Conservation (phyloP, 805 yeast species). For the Debaryomyces tyrocola region DNA sequence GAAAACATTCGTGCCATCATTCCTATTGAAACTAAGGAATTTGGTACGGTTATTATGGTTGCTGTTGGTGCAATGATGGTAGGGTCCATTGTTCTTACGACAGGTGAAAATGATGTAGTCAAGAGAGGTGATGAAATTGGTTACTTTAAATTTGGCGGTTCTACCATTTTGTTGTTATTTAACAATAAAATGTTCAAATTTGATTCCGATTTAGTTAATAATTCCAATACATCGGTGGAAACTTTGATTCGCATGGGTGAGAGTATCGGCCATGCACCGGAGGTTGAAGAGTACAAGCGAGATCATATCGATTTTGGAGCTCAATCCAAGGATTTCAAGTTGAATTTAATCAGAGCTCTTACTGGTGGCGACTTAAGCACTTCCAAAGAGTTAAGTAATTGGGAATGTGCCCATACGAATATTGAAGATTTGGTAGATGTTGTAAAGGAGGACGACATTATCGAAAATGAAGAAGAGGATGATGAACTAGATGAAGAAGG, state of each 20-base stretch:
- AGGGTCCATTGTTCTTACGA: slow-evolving; percentile 79
- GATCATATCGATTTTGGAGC: slow-evolving; percentile 45
- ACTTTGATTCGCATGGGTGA: slow-evolving; percentile 88
- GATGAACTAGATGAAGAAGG: slow-evolving; percentile 17
- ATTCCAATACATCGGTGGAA: slow-evolving; percentile 70
- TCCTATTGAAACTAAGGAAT: slow-evolving; percentile 72
- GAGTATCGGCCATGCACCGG: slow-evolving; percentile 78
- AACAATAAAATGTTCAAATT: slow-evolving; percentile 51
- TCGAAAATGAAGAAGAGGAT: slow-evolving; percentile 7
- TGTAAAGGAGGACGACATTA: slow-evolving; percentile 9
- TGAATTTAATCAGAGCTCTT: slow-evolving; percentile 54
- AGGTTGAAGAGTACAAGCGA: slow-evolving; percentile 49
- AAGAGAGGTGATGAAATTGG: slow-evolving; percentile 83
- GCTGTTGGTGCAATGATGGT: slow-evolving; percentile 99
- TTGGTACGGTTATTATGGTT: slow-evolving; percentile 75
- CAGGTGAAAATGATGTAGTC: slow-evolving; percentile 56
- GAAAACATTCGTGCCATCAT: slow-evolving; percentile 81
- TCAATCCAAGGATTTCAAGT: slow-evolving; percentile 46
- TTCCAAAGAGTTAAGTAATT: slow-evolving; percentile 29
- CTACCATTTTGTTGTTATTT: slow-evolving; percentile 73
- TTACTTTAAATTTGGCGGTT: slow-evolving; percentile 94
- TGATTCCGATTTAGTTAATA: slow-evolving; percentile 71
- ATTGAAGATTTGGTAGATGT: slow-evolving; percentile 13
- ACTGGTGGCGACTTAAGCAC: slow-evolving; percentile 53
- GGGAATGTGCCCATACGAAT: slow-evolving; percentile 37